Evolutionary conservation across 495 filamentous ascomycete genomes (phyloP), one percentile per base, ranked within the genome.

Genomic region (Penicillium samsonianum): DNA sequence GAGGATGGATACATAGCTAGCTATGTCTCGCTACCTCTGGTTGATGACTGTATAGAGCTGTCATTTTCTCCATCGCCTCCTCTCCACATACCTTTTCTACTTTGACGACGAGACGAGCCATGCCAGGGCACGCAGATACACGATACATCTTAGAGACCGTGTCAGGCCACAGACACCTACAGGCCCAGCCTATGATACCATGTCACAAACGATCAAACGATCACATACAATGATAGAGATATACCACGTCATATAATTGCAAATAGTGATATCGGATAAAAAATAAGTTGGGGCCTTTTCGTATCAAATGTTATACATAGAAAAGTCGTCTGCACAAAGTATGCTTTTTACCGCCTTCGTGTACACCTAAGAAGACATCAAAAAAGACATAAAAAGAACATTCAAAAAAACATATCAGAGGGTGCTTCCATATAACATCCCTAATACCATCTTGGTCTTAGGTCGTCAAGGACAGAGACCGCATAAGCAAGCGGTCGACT

Each of bases 1-100:
- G 71, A 25, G 67, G 70, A 19, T 77, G 74, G 74, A 69, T 74
- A 50, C 73, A 72, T 47, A 57, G 53, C 35, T 72, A 67, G 62
- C 38, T 41, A 43, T 58, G 17, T 1, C 43, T 20, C 28, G 22
- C 37, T 31, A 41, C 37, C 40, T 25, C 20, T 55, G 37, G 37
- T 17, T 11, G 23, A 59, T 31, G 16, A 33, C 30, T 16, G n/a
- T 42, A 6, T 22, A 38, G 33, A 31, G 40, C 19, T 12, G 28
- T 35, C 30, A 28, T 41, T 23, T 35, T 42, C 46, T n/a, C 28
- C 41, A 17, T 25, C 23, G 31, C 10, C 33, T 35, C 22, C 28
- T 35, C 31, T 12, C 17, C 42, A 45, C 4, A 28, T 38, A 19
- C 40, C 53, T 40, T 35, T 51, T 28, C 42, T 49, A 42, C 42